These are phyloP conservation scores for Helicocarpus griseus DNA, from an alignment of 2,329 filamentous ascomycete species.

Conservation along the genomic window DNA sequence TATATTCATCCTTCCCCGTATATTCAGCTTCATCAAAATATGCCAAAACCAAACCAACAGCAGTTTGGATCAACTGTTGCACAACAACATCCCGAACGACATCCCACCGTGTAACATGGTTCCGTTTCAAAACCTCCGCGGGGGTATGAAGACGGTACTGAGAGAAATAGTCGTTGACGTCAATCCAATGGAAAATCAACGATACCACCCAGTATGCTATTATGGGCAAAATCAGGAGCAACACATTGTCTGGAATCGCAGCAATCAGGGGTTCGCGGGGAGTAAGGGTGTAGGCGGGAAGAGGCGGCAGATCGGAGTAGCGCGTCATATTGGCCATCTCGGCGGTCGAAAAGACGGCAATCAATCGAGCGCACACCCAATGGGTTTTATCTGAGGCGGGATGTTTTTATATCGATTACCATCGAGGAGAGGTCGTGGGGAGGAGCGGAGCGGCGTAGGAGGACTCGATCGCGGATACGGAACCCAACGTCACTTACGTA, in stretches of 20 bases:
- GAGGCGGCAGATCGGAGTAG: conserved; percentile 59
- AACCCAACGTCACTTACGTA: no score
- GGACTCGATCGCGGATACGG: background rate
- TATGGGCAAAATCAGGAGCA: conserved; percentile 67
- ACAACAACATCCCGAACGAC: conserved; percentile 84
- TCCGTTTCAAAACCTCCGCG: conserved; percentile 77
- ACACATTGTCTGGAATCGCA: conserved; percentile 70
- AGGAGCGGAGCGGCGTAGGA: background rate
- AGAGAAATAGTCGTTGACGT: conserved; percentile 74
- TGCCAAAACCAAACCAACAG: conserved; percentile 57
- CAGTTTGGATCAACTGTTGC: conserved; percentile 82
- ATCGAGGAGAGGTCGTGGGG: background rate
- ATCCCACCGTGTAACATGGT: conserved; percentile 74
- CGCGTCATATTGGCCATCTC: conserved; percentile 23
- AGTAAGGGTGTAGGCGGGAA: conserved; percentile 68
- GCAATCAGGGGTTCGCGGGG: conserved; percentile 63
- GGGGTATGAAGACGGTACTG: conserved; percentile 93
- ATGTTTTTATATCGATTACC: background rate
- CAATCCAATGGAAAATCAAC: conserved; percentile 76
- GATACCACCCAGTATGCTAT: conserved; percentile 84
- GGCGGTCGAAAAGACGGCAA: background rate
- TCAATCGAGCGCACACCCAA: background rate
- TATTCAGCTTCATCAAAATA: conserved; percentile 65
- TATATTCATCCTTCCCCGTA: conserved; percentile 69
- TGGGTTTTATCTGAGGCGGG: background rate